Conservation (phyloP, 2,329 filamentous ascomycete genomes). For the Venturiaceae sp. region DNA sequence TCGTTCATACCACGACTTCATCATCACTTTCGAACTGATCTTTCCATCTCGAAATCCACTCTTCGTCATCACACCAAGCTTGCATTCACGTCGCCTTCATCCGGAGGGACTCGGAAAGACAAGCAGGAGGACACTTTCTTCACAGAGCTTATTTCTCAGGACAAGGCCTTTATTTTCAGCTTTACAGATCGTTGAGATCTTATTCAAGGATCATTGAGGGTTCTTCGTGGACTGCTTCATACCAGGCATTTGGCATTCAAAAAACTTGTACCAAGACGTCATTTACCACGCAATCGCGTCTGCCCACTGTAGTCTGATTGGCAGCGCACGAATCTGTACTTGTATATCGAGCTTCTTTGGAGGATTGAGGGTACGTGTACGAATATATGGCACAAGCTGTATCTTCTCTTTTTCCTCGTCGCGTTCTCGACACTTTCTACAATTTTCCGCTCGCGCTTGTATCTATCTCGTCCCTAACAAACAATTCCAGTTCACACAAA, state of each 20-base stretch:
- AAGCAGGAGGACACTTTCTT: too few species aligned
- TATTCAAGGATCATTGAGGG: not conserved
- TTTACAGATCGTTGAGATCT: not conserved
- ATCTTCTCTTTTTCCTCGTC: not conserved
- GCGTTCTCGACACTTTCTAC: not conserved
- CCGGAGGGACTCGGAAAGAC: too few species aligned
- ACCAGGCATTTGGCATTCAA: not conserved
- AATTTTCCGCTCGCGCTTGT: not conserved
- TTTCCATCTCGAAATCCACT: not conserved
- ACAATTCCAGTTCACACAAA: not conserved
- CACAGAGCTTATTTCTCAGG: not conserved
- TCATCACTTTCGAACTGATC: not conserved
- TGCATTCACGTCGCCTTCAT: too few species aligned
- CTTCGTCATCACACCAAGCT: too few species aligned
- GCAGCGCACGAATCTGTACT: not conserved
- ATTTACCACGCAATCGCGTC: not conserved
- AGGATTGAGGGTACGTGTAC: slow-evolving; percentile 2
- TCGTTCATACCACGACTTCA: not conserved
- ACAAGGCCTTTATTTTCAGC: not conserved
- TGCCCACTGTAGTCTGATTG: slow-evolving; percentile 1
- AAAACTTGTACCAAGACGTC: not conserved
- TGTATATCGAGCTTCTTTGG: not conserved
- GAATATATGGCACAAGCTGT: not conserved
- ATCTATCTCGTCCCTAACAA: slow-evolving; percentile 2
- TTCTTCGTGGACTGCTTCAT: slow-evolving; percentile 1